A percentile compares a stretch with the other conserved stretches of the same genome.
These are phyloP conservation scores for Pythium aquatile DNA, from an alignment of 352 stramenopile species.

Conservation along the genomic window DNA sequence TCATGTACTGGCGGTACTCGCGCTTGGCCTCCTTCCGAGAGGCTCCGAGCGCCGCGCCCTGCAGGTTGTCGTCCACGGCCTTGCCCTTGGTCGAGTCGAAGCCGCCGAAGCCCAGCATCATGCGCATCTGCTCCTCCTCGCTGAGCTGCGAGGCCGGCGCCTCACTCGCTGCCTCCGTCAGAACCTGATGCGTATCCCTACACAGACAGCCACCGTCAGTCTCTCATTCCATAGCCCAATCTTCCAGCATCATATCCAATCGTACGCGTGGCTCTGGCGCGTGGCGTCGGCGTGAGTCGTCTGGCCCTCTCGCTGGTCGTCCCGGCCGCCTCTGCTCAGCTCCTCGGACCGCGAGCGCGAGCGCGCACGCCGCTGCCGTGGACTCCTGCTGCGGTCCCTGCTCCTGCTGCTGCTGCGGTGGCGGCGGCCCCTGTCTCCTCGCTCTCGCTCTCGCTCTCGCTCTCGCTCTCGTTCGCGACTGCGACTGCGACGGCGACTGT, in stretches of 20 bases:
- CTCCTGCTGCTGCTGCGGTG: not conserved
- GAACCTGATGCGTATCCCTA: no score
- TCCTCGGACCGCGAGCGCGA: slow-evolving; percentile 19
- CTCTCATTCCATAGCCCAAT: no score
- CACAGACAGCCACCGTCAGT: no score
- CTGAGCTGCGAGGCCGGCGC: slow-evolving; percentile 29
- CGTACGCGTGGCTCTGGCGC: not conserved
- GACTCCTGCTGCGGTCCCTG: not conserved
- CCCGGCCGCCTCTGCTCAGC: not conserved
- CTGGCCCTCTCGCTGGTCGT: not conserved
- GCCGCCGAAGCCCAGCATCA: slow-evolving; percentile 84
- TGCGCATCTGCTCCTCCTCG: slow-evolving; percentile 85
- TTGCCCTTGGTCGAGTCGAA: slow-evolving; percentile 95
- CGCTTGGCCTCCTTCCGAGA: slow-evolving; percentile 89
- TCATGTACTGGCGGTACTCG: slow-evolving; percentile 98
- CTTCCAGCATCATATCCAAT: not conserved
- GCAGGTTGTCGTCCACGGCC: slow-evolving; percentile 91
- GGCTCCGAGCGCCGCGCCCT: slow-evolving; percentile 72
- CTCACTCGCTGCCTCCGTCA: not conserved
- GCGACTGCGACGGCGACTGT: not conserved
- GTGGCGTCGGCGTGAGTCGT: not conserved
- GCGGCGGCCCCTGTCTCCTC: not conserved
- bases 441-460: not conserved
- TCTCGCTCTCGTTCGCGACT: not conserved
- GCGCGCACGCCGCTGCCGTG: not conserved